Evolutionary conservation across 805 yeast species (phyloP), one percentile per base, ranked within the genome.

Genomic region (Monosporozyma unispora): DNA sequence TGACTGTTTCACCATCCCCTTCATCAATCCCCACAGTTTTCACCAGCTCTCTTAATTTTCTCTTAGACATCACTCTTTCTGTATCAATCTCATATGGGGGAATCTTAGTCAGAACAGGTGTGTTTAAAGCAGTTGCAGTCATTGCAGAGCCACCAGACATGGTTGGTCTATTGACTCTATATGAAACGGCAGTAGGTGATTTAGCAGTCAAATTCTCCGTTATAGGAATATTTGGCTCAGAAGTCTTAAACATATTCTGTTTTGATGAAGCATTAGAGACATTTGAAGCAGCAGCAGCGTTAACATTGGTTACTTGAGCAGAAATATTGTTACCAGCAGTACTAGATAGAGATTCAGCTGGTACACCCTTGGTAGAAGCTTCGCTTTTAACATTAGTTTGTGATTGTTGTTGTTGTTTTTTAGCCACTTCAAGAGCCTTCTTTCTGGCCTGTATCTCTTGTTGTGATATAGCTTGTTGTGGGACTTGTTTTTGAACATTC

Each of bases 41-140:
- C 6, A 93, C 93, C 52, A 93, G 74, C 63, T 93, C 99, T 54
- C 86, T 78, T 56, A 93, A 74, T 64, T 93, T 93, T 47, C 99
- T 75, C 66, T 93, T 93, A 38, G 93, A 84, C 62, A 93, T 71
- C 1, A 90, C 95, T 25, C 96, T 70, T 45, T 85, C 88, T 7
- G 87, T 84, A 53, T 81, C 87, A 56, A 87, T 71, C 59, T 89
- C 96, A 62, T 84, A 87, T 4, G 84, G 80, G 19, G 96, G 96
- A 43, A 90, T 76, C 54, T 81, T 82, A 45, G 80, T 71, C 48
- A 82, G 61, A 0, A 85, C 87, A 0, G 96, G 96, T 1, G 89
- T 79, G 14, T 87, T 80, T 49, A 90, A 67, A 25, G 85, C 75
- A 57, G 95, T 73, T 50, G 83, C 70, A 68, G 80, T 70, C 52